Evolutionary conservation across 2,329 filamentous ascomycete genomes (phyloP).

Genomic region (Plenodomus tracheiphilus): DNA sequence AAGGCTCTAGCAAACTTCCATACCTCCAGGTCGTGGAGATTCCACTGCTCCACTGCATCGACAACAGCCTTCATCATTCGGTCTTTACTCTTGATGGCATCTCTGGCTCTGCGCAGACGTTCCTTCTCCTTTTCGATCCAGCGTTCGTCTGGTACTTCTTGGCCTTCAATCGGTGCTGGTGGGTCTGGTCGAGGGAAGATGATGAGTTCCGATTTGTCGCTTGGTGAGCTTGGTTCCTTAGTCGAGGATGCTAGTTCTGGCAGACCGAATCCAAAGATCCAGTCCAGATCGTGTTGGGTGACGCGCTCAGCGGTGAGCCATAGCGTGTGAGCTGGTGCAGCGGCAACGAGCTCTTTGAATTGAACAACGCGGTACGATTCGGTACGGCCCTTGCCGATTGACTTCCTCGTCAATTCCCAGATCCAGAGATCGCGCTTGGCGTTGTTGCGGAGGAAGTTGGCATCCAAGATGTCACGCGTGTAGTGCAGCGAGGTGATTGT

Average conservation of each 20-base stretch:
- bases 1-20: conserved; percentile 76
- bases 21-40: conserved; percentile 72
- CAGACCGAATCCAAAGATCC: conserved; percentile 85
- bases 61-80: conserved; percentile 33
- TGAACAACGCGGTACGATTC: conserved; percentile 68
- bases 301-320: conserved; percentile 76
- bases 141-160: conserved; percentile 54
- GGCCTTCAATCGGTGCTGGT: conserved; percentile 55
- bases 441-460: conserved; percentile 55
- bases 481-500: conserved; percentile 73
- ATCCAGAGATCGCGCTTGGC: conserved; percentile 81
- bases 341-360: conserved; percentile 82
- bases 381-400: conserved; percentile 66
- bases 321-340: conserved; percentile 64
- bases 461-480: conserved; percentile 51
- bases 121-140: conserved; percentile 59
- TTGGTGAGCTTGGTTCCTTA: conserved; percentile 61
- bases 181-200: conserved; percentile 48
- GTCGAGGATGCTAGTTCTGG: conserved; percentile 61
- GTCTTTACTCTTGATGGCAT: conserved; percentile 42
- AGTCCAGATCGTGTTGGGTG: conserved; percentile 74
- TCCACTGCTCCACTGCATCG: conserved; percentile 54
- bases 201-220: conserved; percentile 60
- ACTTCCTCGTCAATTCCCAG: conserved; percentile 67
- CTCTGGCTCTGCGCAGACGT: conserved; percentile 58